Conservation (phyloP, 1,284 basidiomycete species). For the Marasmius fiardii region DNA sequence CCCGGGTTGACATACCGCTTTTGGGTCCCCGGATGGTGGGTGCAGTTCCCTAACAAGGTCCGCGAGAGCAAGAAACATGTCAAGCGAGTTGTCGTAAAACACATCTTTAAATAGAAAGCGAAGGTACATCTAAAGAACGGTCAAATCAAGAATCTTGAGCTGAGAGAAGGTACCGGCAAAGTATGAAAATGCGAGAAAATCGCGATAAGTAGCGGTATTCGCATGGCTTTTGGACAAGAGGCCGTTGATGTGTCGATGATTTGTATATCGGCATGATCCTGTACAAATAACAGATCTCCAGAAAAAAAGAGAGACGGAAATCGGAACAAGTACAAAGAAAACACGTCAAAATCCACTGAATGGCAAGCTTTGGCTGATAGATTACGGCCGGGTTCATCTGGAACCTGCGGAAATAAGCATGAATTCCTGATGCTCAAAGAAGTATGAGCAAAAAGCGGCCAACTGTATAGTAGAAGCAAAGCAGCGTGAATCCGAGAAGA, state of each 20-base stretch:
- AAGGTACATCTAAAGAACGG: background rate
- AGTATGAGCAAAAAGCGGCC: too few relatives aligned
- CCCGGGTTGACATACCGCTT: background rate
- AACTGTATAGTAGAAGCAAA: too few relatives aligned
- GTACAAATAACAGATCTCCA: background rate
- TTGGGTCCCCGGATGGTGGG: background rate
- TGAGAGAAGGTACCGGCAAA: conserved; percentile 7
- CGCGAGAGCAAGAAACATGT: too few relatives aligned
- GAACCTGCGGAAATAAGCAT: background rate
- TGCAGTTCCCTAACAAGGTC: background rate
- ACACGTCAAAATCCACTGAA: background rate
- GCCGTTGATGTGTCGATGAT: background rate
- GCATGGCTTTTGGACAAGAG: background rate
- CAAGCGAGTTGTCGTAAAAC: background rate
- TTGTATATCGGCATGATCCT: background rate
- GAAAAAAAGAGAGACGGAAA: conserved; percentile 3
- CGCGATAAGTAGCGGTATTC: conserved; percentile 13
- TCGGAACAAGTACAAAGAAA: background rate
- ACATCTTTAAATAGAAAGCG: background rate
- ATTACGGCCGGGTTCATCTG: background rate
- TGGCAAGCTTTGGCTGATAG: background rate
- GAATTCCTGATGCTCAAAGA: too few relatives aligned
- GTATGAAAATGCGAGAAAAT: conserved; percentile 13
- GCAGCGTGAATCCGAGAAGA: too few relatives aligned
- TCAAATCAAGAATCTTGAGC: background rate